Conservation (phyloP, 139 green algal genomes). For the Chlorella sorokiniana region DNA sequence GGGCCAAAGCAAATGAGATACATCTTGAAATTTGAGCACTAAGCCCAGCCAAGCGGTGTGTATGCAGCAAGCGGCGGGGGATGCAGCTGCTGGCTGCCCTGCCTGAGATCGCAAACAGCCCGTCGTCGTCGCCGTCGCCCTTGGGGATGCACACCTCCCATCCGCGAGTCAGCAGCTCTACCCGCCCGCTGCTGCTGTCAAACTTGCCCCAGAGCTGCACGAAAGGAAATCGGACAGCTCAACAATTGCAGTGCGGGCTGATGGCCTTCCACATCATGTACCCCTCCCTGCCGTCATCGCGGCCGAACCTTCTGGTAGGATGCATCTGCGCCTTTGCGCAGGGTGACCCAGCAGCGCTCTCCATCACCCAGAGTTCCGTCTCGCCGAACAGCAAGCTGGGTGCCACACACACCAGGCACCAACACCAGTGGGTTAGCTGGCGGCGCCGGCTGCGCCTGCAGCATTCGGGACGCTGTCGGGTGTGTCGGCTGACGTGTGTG, state of each 20-base stretch:
- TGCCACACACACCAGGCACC: conserved; percentile 25
- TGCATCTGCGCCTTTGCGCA: background rate
- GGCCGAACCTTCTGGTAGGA: conserved; percentile 14
- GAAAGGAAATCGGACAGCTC: no score
- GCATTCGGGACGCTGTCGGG: no score
- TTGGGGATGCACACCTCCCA: conserved; percentile 25
- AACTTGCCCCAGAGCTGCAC: conserved; percentile 33
- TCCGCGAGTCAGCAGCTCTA: conserved; percentile 3
- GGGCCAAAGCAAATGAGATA: no score
- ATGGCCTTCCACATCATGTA: no score
- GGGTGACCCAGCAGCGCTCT: conserved; percentile 25
- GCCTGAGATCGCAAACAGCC: conserved; percentile 46
- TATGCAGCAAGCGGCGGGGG: no score
- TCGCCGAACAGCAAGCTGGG: background rate
- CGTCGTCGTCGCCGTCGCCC: conserved; percentile 32
- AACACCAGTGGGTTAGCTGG: conserved; percentile 4
- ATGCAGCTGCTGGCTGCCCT: no score
- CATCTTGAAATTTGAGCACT: background rate
- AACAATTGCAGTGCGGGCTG: no score
- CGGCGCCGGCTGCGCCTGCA: background rate
- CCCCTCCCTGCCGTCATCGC: no score
- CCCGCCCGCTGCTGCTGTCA: background rate
- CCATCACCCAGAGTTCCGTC: background rate
- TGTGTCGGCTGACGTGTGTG: no score
- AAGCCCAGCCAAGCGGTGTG: background rate